These are phyloP conservation scores for Fomitopsis palustris DNA, from an alignment of 1,284 basidiomycete genomes.

Conservation along the genomic window DNA sequence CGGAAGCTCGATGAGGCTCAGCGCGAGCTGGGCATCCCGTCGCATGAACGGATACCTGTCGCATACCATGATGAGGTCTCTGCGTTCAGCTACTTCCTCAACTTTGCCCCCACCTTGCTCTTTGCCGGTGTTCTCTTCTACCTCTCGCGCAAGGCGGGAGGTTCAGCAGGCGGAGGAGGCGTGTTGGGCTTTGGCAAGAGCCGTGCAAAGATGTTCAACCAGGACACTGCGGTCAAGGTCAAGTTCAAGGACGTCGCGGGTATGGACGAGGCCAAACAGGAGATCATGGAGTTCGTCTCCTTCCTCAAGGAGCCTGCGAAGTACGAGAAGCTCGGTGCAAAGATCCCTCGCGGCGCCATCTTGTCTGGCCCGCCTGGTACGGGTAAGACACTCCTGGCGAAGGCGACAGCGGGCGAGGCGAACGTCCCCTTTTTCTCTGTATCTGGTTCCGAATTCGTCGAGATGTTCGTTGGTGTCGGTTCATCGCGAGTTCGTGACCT, in stretches of 20 bases:
- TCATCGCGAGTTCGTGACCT: constrained; percentile 96
- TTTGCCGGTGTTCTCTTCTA: constrained; percentile 90
- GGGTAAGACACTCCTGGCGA: constrained; percentile 96
- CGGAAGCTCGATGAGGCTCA: constrained; percentile 93
- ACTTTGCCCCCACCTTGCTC: constrained; percentile 93
- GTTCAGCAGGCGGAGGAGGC: constrained; percentile 73
- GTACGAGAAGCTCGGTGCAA: constrained; percentile 96
- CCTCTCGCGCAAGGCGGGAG: constrained; percentile 79
- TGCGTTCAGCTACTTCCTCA: constrained; percentile 77
- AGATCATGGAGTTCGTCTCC: constrained; percentile 99
- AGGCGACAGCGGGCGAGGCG: constrained; percentile 98
- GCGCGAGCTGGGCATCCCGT: constrained; percentile 87
- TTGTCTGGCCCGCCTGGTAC: constrained; percentile 98
- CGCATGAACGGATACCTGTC: constrained; percentile 92
- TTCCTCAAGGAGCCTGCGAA: constrained; percentile 96
- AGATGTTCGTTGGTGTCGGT: constrained; percentile 99
- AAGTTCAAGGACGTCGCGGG: constrained; percentile 97
- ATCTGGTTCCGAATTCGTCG: constrained; percentile 98
- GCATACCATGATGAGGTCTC: constrained; percentile 96
- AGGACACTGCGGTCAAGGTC: constrained; percentile 92
- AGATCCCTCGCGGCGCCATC: constrained; percentile 98
- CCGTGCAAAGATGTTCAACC: constrained; percentile 94
- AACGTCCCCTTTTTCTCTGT: constrained; percentile 97
- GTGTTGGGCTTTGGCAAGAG: constrained; percentile 99
- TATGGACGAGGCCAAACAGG: constrained; percentile 99